A percentile compares a stretch with the other conserved stretches of the same genome.
Evolutionary conservation across 2,329 filamentous ascomycete genomes (phyloP).

Genomic region (Venturia asperata): DNA sequence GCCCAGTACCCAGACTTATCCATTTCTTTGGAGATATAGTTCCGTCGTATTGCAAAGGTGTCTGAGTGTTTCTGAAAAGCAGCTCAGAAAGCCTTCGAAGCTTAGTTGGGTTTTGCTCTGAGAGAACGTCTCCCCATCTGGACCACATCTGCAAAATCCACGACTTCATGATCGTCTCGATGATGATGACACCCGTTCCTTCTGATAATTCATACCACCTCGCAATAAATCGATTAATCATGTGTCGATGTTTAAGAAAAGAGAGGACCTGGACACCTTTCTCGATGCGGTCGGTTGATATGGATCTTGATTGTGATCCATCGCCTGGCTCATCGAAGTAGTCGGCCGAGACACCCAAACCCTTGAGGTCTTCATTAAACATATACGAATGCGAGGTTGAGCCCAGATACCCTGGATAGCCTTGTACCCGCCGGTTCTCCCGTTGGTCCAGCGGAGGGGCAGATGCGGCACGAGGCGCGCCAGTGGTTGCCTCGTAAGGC

Average conservation of each 20-base stretch:
- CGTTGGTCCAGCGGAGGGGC: background rate
- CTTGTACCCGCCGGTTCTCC: background rate
- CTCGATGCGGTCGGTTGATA: slow-evolving; percentile 26
- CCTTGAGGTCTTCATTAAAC: slow-evolving; percentile 18
- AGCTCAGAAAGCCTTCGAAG: slow-evolving; percentile 34
- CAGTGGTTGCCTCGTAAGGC: background rate
- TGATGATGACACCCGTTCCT: slow-evolving; percentile 27
- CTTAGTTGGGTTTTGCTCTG: slow-evolving; percentile 26
- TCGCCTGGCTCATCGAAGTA: slow-evolving; percentile 17
- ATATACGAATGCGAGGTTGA: slow-evolving; percentile 18
- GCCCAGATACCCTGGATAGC: slow-evolving; percentile 12
- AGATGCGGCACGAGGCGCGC: slow-evolving; percentile 10
- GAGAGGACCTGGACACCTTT: slow-evolving; percentile 27
- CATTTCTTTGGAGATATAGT: slow-evolving; percentile 35
- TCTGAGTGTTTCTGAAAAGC: slow-evolving; percentile 38
- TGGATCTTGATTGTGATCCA: slow-evolving; percentile 20
- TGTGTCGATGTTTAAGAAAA: slow-evolving; percentile 26
- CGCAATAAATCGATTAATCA: slow-evolving; percentile 29
- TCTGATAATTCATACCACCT: slow-evolving; percentile 29
- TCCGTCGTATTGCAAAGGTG: slow-evolving; percentile 31
- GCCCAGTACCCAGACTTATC: slow-evolving; percentile 33
- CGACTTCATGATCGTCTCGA: slow-evolving; percentile 31
- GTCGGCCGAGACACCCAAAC: slow-evolving; percentile 2
- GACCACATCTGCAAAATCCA: slow-evolving; percentile 27
- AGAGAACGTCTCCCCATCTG: slow-evolving; percentile 27